Conservation (phyloP, 345 rosid species). For the Eucalyptus tenuipes region DNA sequence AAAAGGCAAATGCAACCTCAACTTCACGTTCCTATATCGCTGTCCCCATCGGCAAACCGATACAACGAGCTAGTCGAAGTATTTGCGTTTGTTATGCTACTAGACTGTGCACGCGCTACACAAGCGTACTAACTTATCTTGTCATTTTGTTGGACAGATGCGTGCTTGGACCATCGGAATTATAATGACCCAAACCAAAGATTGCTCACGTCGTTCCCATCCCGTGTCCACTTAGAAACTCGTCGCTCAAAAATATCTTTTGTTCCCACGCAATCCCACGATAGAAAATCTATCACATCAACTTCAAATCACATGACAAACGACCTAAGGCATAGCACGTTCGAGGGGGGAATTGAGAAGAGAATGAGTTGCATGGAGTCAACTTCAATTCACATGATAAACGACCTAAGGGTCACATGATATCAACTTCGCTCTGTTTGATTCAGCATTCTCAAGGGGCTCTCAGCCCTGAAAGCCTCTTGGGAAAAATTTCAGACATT, state of each 20-base stretch:
- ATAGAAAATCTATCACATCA: not conserved
- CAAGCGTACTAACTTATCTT: not conserved
- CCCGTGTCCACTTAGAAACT: not conserved
- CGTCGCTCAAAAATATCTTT: not conserved
- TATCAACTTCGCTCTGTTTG: no score
- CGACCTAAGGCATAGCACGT: not conserved
- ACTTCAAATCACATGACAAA: not conserved
- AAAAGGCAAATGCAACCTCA: not conserved
- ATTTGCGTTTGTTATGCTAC: not conserved
- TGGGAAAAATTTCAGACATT: no score
- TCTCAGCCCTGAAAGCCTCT: no score
- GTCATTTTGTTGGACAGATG: not conserved
- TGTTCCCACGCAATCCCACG: not conserved
- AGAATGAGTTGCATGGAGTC: not conserved
- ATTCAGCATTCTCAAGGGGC: no score
- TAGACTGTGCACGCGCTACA: not conserved
- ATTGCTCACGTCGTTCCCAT: not conserved
- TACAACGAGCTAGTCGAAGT: not conserved
- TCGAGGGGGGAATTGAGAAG: not conserved
- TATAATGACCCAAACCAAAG: not conserved
- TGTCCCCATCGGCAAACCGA: not conserved
- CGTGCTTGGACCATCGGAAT: not conserved
- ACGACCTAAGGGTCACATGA: no score
- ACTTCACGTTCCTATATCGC: not conserved
- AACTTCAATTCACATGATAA: no score